Conservation (phyloP, 805 yeast genomes). For the Starmerella lactis-condensi region DNA sequence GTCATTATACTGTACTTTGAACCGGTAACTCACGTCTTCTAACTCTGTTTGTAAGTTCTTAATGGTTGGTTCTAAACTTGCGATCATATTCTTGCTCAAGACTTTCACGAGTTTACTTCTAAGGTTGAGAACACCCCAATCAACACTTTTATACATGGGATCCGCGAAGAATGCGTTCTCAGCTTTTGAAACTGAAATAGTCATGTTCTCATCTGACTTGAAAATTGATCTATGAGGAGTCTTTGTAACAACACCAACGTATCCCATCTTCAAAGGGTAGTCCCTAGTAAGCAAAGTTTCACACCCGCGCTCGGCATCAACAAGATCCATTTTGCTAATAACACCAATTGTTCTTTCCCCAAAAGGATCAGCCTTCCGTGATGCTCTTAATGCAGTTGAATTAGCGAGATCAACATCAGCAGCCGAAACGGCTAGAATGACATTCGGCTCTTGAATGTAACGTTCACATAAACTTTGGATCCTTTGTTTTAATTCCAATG, state of each 20-base stretch:
- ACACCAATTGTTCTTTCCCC: slow-evolving; percentile 97
- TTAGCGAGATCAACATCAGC: slow-evolving; percentile 97
- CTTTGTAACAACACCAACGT: slow-evolving; percentile 91
- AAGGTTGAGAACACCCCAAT: slow-evolving; percentile 56
- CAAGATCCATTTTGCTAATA: slow-evolving; percentile 80
- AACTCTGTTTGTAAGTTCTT: slow-evolving; percentile 70
- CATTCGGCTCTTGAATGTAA: slow-evolving; percentile 79
- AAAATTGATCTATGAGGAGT: slow-evolving; percentile 30
- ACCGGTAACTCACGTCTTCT: slow-evolving; percentile 81
- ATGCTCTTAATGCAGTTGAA: slow-evolving; percentile 82
- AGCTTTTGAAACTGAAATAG: slow-evolving; percentile 25
- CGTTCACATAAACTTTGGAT: slow-evolving; percentile 66
- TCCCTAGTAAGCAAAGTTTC: slow-evolving; percentile 52
- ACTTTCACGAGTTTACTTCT: slow-evolving; percentile 70
- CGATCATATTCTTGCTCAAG: slow-evolving; percentile 79
- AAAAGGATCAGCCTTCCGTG: slow-evolving; percentile 72
- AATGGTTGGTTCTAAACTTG: slow-evolving; percentile 72
- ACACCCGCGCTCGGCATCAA: slow-evolving; percentile 56
- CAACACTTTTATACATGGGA: slow-evolving; percentile 40
- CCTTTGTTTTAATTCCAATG: slow-evolving; percentile 57
- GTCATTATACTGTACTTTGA: slow-evolving; percentile 93
- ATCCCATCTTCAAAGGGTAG: slow-evolving; percentile 89
- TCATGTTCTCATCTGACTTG: slow-evolving; percentile 26
- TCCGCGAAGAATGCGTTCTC: slow-evolving; percentile 49
- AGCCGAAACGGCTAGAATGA: slow-evolving; percentile 85